Conservation (phyloP, 106 monocot species). For the Cymbidium sinense region DNA sequence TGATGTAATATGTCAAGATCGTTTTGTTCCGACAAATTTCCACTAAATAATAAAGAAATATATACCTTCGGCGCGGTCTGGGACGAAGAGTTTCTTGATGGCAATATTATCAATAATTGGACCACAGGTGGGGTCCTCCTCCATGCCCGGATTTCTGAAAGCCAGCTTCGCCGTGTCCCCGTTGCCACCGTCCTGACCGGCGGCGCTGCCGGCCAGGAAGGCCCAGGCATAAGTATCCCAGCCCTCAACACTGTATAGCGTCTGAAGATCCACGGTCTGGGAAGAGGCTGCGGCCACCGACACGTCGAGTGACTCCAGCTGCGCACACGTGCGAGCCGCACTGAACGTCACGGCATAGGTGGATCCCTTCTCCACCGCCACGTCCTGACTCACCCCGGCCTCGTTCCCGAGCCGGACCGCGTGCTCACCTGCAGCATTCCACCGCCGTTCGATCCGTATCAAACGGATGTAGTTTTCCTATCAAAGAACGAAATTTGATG, state of each 20-base stretch:
- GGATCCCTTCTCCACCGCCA: constrained; percentile 67
- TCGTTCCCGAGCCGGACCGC: constrained; percentile 89
- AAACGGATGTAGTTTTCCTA: background rate
- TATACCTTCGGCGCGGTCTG: constrained; percentile 50
- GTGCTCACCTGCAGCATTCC: constrained; percentile 40
- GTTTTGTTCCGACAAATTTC: no score
- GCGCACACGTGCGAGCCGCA: constrained; percentile 89
- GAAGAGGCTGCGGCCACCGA: constrained; percentile 29
- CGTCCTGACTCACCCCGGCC: constrained; percentile 53
- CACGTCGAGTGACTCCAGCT: constrained; percentile 84
- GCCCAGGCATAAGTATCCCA: constrained; percentile 91
- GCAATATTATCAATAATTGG: constrained; percentile 88
- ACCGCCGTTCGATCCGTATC: background rate
- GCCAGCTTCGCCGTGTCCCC: constrained; percentile 20
- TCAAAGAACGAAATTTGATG: background rate
- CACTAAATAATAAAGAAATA: background rate
- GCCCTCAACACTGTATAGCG: constrained; percentile 86
- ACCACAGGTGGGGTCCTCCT: constrained; percentile 91
- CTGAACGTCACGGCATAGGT: constrained; percentile 81
- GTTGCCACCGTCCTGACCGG: background rate
- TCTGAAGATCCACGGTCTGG: constrained; percentile 80
- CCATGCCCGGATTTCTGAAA: constrained; percentile 89
- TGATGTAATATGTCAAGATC: no score
- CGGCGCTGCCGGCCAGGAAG: constrained; percentile 38
- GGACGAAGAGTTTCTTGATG: constrained; percentile 84